These are phyloP conservation scores for Arctostaphylos glauca DNA, from an alignment of 148 eudicot species.

Conservation along the genomic window DNA sequence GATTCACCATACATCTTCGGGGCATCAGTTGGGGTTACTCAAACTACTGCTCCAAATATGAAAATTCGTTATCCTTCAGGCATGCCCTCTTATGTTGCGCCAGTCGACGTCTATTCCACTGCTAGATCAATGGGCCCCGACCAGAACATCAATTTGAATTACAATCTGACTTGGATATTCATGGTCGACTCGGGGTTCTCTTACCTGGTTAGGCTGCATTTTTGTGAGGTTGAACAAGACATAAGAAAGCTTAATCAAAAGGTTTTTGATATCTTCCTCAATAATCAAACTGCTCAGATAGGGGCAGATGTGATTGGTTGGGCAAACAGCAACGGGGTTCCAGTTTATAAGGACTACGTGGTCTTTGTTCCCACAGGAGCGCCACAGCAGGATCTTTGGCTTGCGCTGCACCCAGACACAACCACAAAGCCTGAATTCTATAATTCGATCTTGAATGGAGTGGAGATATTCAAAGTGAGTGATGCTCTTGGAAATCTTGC, in stretches of 20 bases:
- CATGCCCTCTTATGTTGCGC: conserved; percentile 64
- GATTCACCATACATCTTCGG: conserved; percentile 62
- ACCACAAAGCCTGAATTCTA: conserved; percentile 38
- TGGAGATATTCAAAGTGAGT: conserved; percentile 81
- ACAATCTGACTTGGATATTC: conserved; percentile 76
- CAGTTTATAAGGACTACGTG: conserved; percentile 51
- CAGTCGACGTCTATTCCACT: conserved; percentile 65
- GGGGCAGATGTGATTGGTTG: conserved; percentile 58
- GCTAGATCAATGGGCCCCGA: conserved; percentile 74
- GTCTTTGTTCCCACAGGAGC: conserved; percentile 51
- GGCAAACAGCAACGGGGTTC: conserved; percentile 41
- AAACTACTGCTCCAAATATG: conserved; percentile 33
- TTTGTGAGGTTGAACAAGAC: conserved; percentile 57
- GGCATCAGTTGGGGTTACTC: conserved; percentile 60
- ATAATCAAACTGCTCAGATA: conserved; percentile 62
- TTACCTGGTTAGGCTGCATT: conserved; percentile 87
- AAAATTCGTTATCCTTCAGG: conserved; percentile 38
- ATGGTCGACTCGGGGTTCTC: conserved; percentile 66
- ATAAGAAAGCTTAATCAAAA: conserved; percentile 49
- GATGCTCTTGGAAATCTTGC: conserved; percentile 60
- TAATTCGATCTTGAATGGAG: conserved; percentile 77
- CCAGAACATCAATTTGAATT: conserved; percentile 42
- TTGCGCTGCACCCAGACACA: conserved; percentile 56
- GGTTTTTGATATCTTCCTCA: conserved; percentile 60
- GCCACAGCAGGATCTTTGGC: conserved; percentile 77